Conservation (phyloP, 345 rosid species). For the Aurinia saxatilis region DNA sequence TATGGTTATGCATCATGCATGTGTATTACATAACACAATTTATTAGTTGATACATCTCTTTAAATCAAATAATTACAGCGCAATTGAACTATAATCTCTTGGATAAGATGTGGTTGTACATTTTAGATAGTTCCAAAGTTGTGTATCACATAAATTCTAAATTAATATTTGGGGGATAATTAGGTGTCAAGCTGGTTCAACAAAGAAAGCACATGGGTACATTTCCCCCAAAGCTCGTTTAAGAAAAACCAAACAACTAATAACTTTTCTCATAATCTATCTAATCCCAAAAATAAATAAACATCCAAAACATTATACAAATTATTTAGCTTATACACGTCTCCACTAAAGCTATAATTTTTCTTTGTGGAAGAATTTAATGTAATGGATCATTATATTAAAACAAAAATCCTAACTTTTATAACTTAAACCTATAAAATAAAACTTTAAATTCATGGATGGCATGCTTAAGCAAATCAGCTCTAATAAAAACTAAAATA, state of each 20-base stretch:
- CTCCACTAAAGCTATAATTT: neutral
- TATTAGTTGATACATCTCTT: too few species aligned
- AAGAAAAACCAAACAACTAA: neutral
- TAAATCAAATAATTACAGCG: slow-evolving; percentile 2
- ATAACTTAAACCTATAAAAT: neutral
- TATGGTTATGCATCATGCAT: too few species aligned
- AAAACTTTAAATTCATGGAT: neutral
- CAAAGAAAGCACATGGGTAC: slow-evolving; percentile 31
- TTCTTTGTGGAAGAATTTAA: neutral
- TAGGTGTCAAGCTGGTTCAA: slow-evolving; percentile 33
- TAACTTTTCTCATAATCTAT: slow-evolving; percentile 22
- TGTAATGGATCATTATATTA: neutral
- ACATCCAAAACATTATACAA: neutral
- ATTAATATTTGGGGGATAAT: slow-evolving; percentile 21
- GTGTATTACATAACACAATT: too few species aligned
- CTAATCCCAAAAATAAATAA: neutral
- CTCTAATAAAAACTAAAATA: neutral
- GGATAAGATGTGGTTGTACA: slow-evolving; percentile 1
- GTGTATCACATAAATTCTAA: slow-evolving; percentile 9
- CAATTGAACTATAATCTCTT: slow-evolving; percentile 7
- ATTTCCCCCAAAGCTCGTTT: slow-evolving; percentile 22
- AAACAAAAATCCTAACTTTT: neutral
- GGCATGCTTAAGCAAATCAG: slow-evolving; percentile 15
- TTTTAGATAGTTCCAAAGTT: slow-evolving; percentile 17
- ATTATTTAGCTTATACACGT: neutral